Conservation (phyloP, 2,329 filamentous ascomycete species). For the Endocalyx cinctus region DNA sequence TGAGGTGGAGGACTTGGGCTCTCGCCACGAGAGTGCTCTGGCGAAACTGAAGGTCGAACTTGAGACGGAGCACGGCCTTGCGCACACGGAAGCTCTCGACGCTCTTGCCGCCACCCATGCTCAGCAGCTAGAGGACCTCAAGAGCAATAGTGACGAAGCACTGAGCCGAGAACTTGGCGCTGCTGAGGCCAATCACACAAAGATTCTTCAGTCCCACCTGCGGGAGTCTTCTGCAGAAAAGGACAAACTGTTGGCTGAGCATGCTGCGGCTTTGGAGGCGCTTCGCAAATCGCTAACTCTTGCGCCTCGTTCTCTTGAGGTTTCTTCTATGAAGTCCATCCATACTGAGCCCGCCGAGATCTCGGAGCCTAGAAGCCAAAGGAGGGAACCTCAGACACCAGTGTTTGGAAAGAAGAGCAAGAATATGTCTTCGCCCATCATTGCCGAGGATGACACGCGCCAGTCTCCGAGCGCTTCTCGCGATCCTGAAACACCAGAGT, state of each 20-base stretch:
- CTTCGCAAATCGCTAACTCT: conserved; percentile 21
- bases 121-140: conserved; percentile 17
- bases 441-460: conserved; percentile 62
- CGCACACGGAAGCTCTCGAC: conserved; percentile 17
- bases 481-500: conserved; percentile 46
- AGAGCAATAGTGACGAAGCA: conserved; percentile 15
- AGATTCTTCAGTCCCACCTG: conserved; percentile 1
- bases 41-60: conserved; percentile 13
- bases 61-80: conserved; percentile 14
- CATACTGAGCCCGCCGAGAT: conserved; percentile 39
- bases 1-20: not conserved
- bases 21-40: conserved; percentile 8
- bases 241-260: conserved; percentile 19
- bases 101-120: conserved; percentile 17
- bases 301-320: conserved; percentile 28
- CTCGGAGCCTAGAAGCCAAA: conserved; percentile 41
- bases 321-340: conserved; percentile 42
- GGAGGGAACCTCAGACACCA: conserved; percentile 41
- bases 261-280: conserved; percentile 26
- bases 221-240: conserved; percentile 19
- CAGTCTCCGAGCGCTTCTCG: conserved; percentile 43
- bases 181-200: conserved; percentile 6
- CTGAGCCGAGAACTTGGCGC: conserved; percentile 17
- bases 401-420: conserved; percentile 41
- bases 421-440: conserved; percentile 37